A percentile compares a stretch with the other conserved stretches of the same genome.
Evolutionary conservation across 192 early-diverging fungal species (phyloP).

Genomic region (Mortierella alpina): DNA sequence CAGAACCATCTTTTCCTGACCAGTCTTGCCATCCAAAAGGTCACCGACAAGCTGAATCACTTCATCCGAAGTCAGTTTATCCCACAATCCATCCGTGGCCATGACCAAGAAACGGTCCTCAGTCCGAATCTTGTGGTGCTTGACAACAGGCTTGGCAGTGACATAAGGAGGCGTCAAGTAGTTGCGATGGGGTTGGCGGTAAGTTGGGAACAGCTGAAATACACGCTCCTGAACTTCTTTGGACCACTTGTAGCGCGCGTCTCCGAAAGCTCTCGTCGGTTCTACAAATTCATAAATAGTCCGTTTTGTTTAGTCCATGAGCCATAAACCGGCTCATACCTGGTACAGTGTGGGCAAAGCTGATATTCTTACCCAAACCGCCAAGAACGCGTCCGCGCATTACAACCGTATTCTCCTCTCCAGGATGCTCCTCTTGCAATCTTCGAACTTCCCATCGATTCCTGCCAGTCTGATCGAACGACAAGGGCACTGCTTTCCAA

Average conservation of each 20-base stretch:
- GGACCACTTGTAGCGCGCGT: constrained; percentile 62
- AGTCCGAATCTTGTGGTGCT: constrained; percentile 65
- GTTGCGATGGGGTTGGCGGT: constrained; percentile 49
- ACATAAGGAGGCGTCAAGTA: constrained; percentile 80
- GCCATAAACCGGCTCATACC: background rate
- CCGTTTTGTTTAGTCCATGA: background rate
- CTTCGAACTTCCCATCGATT: constrained; percentile 66
- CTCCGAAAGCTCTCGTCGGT: constrained; percentile 75
- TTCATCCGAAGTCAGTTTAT: constrained; percentile 75
- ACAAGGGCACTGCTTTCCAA: constrained; percentile 69
- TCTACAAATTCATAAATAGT: constrained; percentile 24
- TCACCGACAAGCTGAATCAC: constrained; percentile 61
- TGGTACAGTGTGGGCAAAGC: background rate
- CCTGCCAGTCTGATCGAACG: constrained; percentile 72
- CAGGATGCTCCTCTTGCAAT: constrained; percentile 77
- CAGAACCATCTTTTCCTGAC: constrained; percentile 24
- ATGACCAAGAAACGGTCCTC: constrained; percentile 82
- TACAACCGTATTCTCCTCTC: constrained; percentile 72
- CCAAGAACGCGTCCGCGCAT: constrained; percentile 71
- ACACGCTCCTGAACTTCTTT: constrained; percentile 46
- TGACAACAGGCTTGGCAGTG: constrained; percentile 81
- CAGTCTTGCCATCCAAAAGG: constrained; percentile 54
- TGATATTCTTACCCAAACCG: constrained; percentile 37
- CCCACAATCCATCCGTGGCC: constrained; percentile 88
- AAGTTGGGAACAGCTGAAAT: constrained; percentile 49